Evolutionary conservation across 768 basidiomycete species (phyloP).

Genomic region (Lactarius tabidus): DNA sequence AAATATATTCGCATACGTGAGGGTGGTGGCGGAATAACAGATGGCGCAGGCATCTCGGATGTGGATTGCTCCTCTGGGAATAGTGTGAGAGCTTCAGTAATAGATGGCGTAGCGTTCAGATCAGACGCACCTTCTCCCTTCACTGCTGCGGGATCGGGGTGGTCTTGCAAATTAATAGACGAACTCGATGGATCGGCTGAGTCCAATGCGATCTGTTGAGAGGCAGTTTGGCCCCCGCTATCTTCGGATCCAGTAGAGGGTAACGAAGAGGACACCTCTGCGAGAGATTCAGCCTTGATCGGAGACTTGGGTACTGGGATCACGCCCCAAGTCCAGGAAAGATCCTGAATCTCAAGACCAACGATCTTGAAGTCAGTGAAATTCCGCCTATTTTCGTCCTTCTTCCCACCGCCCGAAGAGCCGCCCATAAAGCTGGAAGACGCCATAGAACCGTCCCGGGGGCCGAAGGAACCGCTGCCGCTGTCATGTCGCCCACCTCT

Average conservation of each 20-base stretch:
- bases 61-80: constrained; percentile 2
- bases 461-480: constrained; percentile 32
- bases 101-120: background rate
- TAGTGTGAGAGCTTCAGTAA: background rate
- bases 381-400: constrained; percentile 84
- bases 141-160: constrained; percentile 1
- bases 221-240: background rate
- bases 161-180: constrained; percentile 7
- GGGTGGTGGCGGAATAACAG: constrained; percentile 45
- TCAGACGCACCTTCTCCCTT: constrained; percentile 9
- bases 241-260: constrained; percentile 31
- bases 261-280: constrained; percentile 33
- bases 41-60: constrained; percentile 29
- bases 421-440: constrained; percentile 24
- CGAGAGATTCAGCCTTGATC: constrained; percentile 28
- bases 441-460: constrained; percentile 44
- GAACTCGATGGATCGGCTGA: constrained; percentile 8
- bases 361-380: constrained; percentile 98
- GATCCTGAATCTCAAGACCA: constrained; percentile 77
- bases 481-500: constrained; percentile 42
- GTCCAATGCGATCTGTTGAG: constrained; percentile 9
- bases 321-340: constrained; percentile 85
- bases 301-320: constrained; percentile 37
- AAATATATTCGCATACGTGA: constrained; percentile 90
- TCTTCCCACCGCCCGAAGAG: constrained; percentile 52